phyloP scores from a whole-genome alignment of 148 eudicot species.

The Tetragonia tetragonoides region DNA sequence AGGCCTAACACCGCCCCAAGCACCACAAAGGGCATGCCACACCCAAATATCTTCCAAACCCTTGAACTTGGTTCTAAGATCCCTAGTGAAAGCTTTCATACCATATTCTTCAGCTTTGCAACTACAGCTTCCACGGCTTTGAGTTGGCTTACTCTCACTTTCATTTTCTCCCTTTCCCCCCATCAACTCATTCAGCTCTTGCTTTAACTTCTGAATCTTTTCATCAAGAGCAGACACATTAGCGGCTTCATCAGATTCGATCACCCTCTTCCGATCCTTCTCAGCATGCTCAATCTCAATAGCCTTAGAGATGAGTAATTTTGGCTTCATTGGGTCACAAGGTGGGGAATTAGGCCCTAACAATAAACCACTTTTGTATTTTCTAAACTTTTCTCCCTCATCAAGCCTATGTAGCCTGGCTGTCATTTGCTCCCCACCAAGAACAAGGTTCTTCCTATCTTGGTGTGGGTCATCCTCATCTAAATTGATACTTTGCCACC shows the following conservation, averaged over 20 bases:
- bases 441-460: constrained; percentile 44
- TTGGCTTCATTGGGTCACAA: constrained; percentile 51
- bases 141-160: constrained; percentile 5
- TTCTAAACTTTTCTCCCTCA: constrained; percentile 56
- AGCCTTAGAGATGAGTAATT: constrained; percentile 52
- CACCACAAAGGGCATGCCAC: constrained; percentile 74
- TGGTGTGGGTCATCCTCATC: constrained; percentile 38
- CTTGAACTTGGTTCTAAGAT: constrained; percentile 45
- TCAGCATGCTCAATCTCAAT: constrained; percentile 50
- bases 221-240: constrained; percentile 33
- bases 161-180: constrained; percentile 11
- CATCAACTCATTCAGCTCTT: constrained; percentile 41
- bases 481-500: constrained; percentile 59
- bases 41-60: constrained; percentile 63
- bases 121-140: background rate
- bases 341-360: constrained; percentile 36
- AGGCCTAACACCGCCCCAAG: constrained; percentile 75
- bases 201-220: constrained; percentile 33
- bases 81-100: constrained; percentile 55
- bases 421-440: constrained; percentile 69
- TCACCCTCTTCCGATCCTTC: constrained; percentile 41
- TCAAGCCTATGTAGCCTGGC: constrained; percentile 56
- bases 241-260: constrained; percentile 16
- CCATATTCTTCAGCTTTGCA: constrained; percentile 34
- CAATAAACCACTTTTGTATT: constrained; percentile 43